Percentiles rank a stretch among this genome's conserved stretches.
Evolutionary conservation across 2,329 filamentous ascomycete species (phyloP).

Genomic region (Nemania diffusa): DNA sequence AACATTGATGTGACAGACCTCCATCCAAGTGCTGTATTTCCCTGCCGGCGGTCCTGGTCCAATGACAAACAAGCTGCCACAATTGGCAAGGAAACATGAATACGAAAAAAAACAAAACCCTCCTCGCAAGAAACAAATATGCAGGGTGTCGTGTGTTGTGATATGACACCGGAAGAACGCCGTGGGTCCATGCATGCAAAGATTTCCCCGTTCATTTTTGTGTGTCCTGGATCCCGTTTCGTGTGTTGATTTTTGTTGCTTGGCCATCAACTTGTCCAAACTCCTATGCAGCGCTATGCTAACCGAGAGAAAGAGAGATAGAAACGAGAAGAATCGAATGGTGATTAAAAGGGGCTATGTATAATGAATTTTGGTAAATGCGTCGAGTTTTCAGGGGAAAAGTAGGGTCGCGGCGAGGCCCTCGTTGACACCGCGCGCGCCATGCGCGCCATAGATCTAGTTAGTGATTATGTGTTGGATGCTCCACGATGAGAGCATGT

Average conservation of each 20-base stretch:
- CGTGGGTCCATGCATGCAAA: constrained; percentile 26
- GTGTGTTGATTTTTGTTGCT: constrained; percentile 19
- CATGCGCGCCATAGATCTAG: constrained; percentile 68
- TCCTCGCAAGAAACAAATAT: constrained; percentile 20
- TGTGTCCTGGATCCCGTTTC: constrained; percentile 26
- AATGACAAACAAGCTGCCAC: not conserved
- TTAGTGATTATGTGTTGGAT: not conserved
- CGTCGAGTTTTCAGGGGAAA: not conserved
- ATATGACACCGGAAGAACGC: constrained; percentile 25
- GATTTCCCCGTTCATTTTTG: constrained; percentile 22
- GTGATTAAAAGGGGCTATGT: constrained; percentile 20
- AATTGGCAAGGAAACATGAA: not conserved
- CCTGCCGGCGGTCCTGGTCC: not conserved
- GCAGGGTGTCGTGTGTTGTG: constrained; percentile 18
- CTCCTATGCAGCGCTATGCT: constrained; percentile 36
- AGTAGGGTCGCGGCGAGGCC: constrained; percentile 82
- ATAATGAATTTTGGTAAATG: constrained; percentile 2
- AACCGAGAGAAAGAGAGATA: constrained; percentile 12
- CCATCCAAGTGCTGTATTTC: constrained; percentile 2
- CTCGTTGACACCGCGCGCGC: constrained; percentile 83
- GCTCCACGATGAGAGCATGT: not conserved
- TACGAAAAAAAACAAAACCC: not conserved
- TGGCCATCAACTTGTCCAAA: constrained; percentile 20
- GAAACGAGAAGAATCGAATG: not conserved
- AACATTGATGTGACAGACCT: not conserved